Conservation (phyloP, 208 protist species). For the Tritrichomonas musculus region DNA sequence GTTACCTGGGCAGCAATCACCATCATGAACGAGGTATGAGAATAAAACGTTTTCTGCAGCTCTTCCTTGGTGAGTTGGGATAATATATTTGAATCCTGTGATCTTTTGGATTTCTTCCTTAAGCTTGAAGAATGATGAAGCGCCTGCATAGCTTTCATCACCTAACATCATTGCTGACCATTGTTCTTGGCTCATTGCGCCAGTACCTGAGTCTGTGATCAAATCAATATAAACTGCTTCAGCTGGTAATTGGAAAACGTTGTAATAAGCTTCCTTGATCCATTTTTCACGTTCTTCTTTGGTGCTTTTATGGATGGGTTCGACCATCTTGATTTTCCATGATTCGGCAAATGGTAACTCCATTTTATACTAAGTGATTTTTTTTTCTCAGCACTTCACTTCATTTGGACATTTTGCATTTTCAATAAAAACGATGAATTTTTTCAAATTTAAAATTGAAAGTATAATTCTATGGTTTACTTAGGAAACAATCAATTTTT, state of each 20-base stretch:
- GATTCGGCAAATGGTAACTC: constrained; percentile 34
- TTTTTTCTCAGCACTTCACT: no score
- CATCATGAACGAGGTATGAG: not conserved
- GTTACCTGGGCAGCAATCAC: not conserved
- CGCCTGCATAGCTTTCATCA: constrained; percentile 36
- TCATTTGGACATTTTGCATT: no score
- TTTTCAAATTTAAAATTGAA: no score
- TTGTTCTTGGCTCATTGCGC: constrained; percentile 29
- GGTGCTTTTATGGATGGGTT: constrained; percentile 31
- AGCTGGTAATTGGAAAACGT: constrained; percentile 30
- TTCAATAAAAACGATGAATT: no score
- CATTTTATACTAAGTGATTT: no score
- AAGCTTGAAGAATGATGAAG: constrained; percentile 23
- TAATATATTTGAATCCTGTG: constrained; percentile 4
- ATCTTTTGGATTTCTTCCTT: constrained; percentile 3
- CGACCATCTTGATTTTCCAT: constrained; percentile 39
- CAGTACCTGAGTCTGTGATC: constrained; percentile 35
- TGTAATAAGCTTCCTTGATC: constrained; percentile 36
- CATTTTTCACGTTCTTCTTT: constrained; percentile 31
- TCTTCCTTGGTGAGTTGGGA: constrained; percentile 37
- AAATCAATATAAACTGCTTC: constrained; percentile 34
- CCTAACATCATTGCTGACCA: constrained; percentile 32
- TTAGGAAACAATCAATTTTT: no score
- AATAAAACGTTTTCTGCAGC: constrained; percentile 37
- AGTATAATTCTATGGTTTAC: no score